Evolutionary conservation across 2,329 filamentous ascomycete genomes (phyloP).

Genomic region (Byssochlamys sp.): DNA sequence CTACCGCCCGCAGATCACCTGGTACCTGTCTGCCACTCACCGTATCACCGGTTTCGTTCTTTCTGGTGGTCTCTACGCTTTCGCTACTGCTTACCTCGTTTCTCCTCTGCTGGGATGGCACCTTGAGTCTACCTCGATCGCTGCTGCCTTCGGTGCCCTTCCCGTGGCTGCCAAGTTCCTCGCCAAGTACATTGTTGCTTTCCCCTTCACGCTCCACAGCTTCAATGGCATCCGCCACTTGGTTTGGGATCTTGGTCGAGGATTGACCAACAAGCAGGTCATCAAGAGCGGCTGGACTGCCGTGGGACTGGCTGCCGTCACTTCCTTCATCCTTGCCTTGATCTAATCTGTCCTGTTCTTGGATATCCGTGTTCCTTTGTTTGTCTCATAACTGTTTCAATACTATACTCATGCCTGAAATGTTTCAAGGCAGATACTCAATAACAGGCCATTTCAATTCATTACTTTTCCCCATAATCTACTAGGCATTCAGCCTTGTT

Average conservation of each 20-base stretch:
- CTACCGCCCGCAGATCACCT: constrained; percentile 81
- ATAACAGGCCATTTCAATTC: constrained; percentile 1
- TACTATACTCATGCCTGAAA: constrained; percentile 16
- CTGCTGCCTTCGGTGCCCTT: constrained; percentile 54
- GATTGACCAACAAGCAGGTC: constrained; percentile 56
- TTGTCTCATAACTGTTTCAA: constrained; percentile 15
- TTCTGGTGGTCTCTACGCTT: constrained; percentile 67
- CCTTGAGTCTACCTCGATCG: constrained; percentile 54
- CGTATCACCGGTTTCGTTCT: constrained; percentile 72
- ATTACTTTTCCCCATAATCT: neutral
- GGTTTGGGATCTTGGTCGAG: constrained; percentile 56
- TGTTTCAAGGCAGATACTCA: constrained; percentile 15
- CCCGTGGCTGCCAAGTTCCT: constrained; percentile 50
- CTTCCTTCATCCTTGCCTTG: constrained; percentile 41
- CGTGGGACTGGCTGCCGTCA: constrained; percentile 46
- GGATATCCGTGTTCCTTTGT: constrained; percentile 18
- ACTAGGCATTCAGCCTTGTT: neutral
- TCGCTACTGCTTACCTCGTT: constrained; percentile 68
- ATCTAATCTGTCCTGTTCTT: constrained; percentile 27
- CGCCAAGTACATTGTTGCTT: constrained; percentile 50
- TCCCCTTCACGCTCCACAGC: constrained; percentile 59
- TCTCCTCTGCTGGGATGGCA: constrained; percentile 67
- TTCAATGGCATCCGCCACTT: constrained; percentile 65
- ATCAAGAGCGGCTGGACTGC: constrained; percentile 56
- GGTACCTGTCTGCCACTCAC: constrained; percentile 65